A percentile compares a stretch with the other conserved stretches of the same genome.
Evolutionary conservation across 2,329 filamentous ascomycete genomes (phyloP).

Genomic region (Dactylellina leptospora): DNA sequence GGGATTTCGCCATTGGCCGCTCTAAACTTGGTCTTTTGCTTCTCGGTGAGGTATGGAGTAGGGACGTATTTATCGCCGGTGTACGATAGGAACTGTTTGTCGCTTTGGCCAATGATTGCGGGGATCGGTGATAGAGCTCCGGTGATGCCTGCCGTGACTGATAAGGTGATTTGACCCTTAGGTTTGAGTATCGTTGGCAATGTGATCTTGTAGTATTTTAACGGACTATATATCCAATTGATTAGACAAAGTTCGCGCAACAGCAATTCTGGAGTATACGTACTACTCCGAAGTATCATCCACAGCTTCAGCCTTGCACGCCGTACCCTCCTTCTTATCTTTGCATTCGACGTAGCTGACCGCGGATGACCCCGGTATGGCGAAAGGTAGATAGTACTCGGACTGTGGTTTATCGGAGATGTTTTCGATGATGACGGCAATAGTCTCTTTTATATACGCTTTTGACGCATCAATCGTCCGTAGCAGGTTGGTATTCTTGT

Average conservation of each 20-base stretch:
- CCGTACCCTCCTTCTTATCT: conserved; percentile 78
- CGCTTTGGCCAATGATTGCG: conserved; percentile 80
- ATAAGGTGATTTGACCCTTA: conserved; percentile 81
- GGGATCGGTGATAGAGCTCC: conserved; percentile 83
- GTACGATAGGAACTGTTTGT: conserved; percentile 86
- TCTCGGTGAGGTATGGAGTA: conserved; percentile 82
- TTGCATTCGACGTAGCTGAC: conserved; percentile 89
- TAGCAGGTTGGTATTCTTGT: conserved; percentile 91
- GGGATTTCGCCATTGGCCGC: conserved; percentile 79
- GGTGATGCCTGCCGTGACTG: conserved; percentile 84
- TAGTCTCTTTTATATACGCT: conserved; percentile 84
- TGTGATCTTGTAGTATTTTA: conserved; percentile 59
- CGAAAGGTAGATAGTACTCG: conserved; percentile 92
- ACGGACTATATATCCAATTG: conserved; percentile 33
- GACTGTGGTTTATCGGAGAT: conserved; percentile 78
- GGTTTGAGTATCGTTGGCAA: conserved; percentile 78
- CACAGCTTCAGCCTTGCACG: conserved; percentile 60
- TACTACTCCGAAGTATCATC: conserved; percentile 47
- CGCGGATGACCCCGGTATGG: conserved; percentile 75
- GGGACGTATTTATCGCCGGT: conserved; percentile 84
- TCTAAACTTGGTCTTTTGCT: conserved; percentile 98
- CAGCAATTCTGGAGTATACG: not conserved
- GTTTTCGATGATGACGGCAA: conserved; percentile 96
- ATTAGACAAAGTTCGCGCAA: conserved; percentile 14
- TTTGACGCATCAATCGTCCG: conserved; percentile 92